Conservation (phyloP, 306 rosid genomes). For the Fragaria nilgerrensis region DNA sequence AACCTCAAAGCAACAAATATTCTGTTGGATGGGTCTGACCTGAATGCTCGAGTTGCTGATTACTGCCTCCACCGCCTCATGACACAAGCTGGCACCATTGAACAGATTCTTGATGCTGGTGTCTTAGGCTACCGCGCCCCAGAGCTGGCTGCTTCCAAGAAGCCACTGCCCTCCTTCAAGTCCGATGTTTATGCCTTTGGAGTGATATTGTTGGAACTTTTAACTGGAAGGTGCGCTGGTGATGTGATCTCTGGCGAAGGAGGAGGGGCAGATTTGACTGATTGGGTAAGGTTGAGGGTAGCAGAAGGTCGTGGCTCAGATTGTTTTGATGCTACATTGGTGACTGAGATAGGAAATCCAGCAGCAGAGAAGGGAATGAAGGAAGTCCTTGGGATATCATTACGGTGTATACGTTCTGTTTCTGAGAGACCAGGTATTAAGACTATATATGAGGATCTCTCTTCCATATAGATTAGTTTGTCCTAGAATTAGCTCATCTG, state of each 20-base stretch:
- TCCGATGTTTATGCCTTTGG: conserved; percentile 98
- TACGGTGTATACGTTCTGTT: conserved; percentile 70
- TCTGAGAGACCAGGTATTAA: conserved; percentile 94
- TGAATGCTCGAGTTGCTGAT: conserved; percentile 93
- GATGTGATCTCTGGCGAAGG: conserved; percentile 85
- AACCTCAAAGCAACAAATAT: conserved; percentile 92
- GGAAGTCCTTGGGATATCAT: conserved; percentile 81
- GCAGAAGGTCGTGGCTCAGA: conserved; percentile 86
- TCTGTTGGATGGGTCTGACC: conserved; percentile 78
- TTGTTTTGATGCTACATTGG: conserved; percentile 71
- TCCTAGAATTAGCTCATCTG: conserved; percentile 32
- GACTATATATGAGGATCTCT: conserved; percentile 92
- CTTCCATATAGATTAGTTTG: conserved; percentile 61
- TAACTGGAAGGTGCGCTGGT: conserved; percentile 96
- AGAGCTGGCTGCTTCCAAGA: conserved; percentile 89
- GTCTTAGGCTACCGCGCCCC: conserved; percentile 95
- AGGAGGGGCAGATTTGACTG: conserved; percentile 84
- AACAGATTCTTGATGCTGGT: conserved; percentile 96
- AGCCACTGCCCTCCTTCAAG: conserved; percentile 93
- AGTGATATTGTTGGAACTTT: conserved; percentile 78
- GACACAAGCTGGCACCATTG: conserved; percentile 94
- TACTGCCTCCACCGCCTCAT: conserved; percentile 97
- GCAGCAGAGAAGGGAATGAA: conserved; percentile 85
- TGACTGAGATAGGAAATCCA: conserved; percentile 58
- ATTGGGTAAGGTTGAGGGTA: conserved; percentile 75